Evolutionary conservation across 2,329 filamentous ascomycete species (phyloP), one percentile per base, ranked within the genome.

Genomic region (Stachybotrys elegans): DNA sequence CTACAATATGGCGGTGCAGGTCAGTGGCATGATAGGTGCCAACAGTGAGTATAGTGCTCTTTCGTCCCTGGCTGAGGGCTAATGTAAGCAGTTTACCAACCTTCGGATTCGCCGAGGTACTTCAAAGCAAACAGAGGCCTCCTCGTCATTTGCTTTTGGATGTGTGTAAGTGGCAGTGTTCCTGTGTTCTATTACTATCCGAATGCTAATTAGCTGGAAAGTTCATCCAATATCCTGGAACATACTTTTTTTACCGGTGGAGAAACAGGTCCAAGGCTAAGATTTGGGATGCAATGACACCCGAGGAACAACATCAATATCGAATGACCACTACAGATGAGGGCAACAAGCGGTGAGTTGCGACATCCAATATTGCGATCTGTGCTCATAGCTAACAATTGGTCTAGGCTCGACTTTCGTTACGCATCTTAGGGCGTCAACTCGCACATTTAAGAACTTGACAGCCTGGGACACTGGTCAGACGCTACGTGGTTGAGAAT

Each of bases 1-100:
- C 2, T 81, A 81, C 51, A 82, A 81, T 48, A 67, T 68, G 62
- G 64, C 51, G 45, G 62, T 67, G 40, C 63, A 66, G 51, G 61
- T 63, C 16, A 65, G 63, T 17, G 63, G 60, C 21, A 67, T 67
- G 57, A 64, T 66, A 20, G 61, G 61, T 19, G 61, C 62, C 13
- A 65, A 67, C 39, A 63, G 61, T 65, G 23, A 54, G 59, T 47
- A 4, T 22, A n/a, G 4, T 9, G 11, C 22, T 9, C 5, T 22
- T 4, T 14, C 29, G 29, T 36, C n/a, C 16, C 11, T 19, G 34
- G 17, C 19, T 36, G 34, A 8, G 17, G 12, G 34, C 34, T 36
- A 19, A 36, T 20, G 5, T 4, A 7, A 3, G 4, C 42, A 65
- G 61, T 66, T 39, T 67, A 67, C 42, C 65, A 67, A 54, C 51